These are phyloP conservation scores for Lithocarpus polystachyus DNA, from an alignment of 306 rosid species.

Conservation along the genomic window DNA sequence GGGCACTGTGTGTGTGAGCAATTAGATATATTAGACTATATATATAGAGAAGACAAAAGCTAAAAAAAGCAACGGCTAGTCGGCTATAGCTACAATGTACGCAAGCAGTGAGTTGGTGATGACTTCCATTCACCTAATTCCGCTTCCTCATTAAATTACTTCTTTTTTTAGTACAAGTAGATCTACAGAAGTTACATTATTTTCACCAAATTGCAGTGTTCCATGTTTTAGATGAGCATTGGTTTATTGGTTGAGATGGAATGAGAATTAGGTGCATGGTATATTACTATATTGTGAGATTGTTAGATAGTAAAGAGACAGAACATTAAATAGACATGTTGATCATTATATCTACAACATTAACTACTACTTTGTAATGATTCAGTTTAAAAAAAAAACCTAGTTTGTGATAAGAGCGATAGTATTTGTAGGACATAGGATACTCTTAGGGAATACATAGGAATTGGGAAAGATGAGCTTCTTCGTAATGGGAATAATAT, in stretches of 20 bases:
- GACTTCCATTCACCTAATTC: constrained; percentile 9
- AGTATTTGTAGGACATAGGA: too few species aligned
- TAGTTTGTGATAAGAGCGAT: too few species aligned
- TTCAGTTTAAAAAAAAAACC: too few species aligned
- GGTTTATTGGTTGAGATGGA: neutral
- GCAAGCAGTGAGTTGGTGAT: neutral
- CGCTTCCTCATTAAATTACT: neutral
- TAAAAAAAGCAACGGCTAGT: neutral
- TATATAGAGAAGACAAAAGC: neutral
- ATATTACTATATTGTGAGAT: neutral
- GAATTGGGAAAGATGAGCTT: too few species aligned
- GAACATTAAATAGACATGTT: too few species aligned
- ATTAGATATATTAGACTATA: neutral
- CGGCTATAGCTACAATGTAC: neutral
- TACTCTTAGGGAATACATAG: too few species aligned
- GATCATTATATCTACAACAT: too few species aligned
- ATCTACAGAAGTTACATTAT: neutral
- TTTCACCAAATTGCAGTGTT: neutral
- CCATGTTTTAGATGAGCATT: constrained; percentile 10
- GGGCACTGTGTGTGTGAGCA: neutral
- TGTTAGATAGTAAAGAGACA: neutral
- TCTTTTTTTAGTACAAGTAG: neutral
- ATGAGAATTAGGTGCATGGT: constrained; percentile 26
- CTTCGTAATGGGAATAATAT: too few species aligned
- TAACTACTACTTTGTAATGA: too few species aligned